Base-by-base conservation (phyloP, 2,329 filamentous ascomycete species). In the Cladosporium colombiae region DNA sequence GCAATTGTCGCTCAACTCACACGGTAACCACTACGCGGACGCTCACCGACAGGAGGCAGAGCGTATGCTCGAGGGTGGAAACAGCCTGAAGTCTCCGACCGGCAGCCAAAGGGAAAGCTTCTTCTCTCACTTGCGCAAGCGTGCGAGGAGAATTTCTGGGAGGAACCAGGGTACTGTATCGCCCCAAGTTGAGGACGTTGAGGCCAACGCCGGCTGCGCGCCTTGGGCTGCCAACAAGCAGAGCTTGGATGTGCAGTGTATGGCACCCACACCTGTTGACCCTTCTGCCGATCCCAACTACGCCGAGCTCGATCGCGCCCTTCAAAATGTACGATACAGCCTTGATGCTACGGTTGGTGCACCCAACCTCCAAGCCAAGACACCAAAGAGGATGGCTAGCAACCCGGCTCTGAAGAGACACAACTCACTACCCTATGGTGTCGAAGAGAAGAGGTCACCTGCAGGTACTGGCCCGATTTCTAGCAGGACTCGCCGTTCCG, bases 71-170 rank as follows among this genome's bases (percentile, higher is more conserved):
- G 97, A 93, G 75, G 95, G 93, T 62, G 89, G 90, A 73, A 86
- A 85, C 37, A 91, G 89, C 25, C 82, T 93, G 27, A 88, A 86
- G 18, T 95, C 92, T 6, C 92, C 93, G 4, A 88, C 89, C 0
- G 89, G 86, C 72, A 91, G 86, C 21, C 91, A 93, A 65, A 96
- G 96, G 75, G 95, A 99, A 78, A 92, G 95, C 78, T 99, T 99
- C 83, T 99, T 99, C 80, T 98, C 95, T 0, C 95, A 99, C 76
- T 85, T 99, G 8, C 88, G 95, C 65, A 99, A 99, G 80, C 89
- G 94, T 61, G 95, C 96, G 31, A 88, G 95, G 71, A 87, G 95
- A 71, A 89, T 99, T 67, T 99, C 95, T 29, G 95, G 95, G 56
- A 89, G 94, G 65, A 93, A 97, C 75, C 91, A 94, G 76, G 89